Evolutionary conservation across 208 protist genomes (phyloP).

Genomic region (Eutreptiella sp.): DNA sequence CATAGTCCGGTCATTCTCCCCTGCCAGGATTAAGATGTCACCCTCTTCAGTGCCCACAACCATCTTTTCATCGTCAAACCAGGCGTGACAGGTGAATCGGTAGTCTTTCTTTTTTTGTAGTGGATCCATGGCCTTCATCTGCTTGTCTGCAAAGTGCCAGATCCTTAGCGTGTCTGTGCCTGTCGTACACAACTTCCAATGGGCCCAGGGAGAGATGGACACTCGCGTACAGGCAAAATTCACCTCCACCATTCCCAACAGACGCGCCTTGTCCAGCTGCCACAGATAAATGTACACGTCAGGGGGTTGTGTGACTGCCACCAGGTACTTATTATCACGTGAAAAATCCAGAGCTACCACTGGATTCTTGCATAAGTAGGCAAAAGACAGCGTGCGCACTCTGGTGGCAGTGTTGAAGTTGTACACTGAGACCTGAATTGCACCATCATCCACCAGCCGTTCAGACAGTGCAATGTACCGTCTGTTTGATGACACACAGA

Average conservation of each 20-base stretch:
- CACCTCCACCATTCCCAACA: conserved; percentile 29
- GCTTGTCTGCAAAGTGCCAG: conserved; percentile 31
- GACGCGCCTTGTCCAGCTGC: conserved; percentile 32
- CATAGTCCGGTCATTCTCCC: conserved; percentile 22
- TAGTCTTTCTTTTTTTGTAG: conserved; percentile 16
- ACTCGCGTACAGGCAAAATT: conserved; percentile 8
- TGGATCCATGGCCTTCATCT: conserved; percentile 31
- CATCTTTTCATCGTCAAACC: conserved; percentile 36
- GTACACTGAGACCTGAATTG: conserved; percentile 31
- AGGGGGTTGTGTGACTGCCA: conserved; percentile 27
- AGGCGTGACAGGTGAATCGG: conserved; percentile 32
- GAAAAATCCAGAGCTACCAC: conserved; percentile 35
- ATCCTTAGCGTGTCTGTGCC: conserved; percentile 25
- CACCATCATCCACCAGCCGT: conserved; percentile 3
- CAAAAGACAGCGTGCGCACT: background rate
- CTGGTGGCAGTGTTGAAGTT: conserved; percentile 28
- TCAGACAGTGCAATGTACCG: conserved; percentile 36
- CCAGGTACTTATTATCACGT: conserved; percentile 35
- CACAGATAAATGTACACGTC: conserved; percentile 33
- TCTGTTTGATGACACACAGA: conserved; percentile 30
- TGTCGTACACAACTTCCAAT: conserved; percentile 33
- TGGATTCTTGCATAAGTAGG: conserved; percentile 30
- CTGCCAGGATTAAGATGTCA: conserved; percentile 25
- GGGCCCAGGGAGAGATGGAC: conserved; percentile 26
- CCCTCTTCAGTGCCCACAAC: conserved; percentile 36